These are phyloP conservation scores for Auricularia cornea DNA, from an alignment of 768 basidiomycete species.

Conservation along the genomic window DNA sequence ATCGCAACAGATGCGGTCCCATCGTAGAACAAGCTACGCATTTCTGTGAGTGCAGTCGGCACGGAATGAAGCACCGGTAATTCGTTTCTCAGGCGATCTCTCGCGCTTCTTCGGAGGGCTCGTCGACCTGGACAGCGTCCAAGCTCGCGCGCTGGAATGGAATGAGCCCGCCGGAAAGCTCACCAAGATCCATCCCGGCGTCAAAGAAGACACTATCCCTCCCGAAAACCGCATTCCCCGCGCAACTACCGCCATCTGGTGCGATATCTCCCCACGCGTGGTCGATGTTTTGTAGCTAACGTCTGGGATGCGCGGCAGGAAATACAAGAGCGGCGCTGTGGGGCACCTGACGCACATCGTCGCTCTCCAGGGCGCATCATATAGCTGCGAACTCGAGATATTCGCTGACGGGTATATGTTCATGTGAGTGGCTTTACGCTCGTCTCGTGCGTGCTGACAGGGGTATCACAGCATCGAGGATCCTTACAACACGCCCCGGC, in stretches of 20 bases:
- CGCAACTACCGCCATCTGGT: constrained; percentile 89
- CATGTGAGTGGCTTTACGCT: constrained; percentile 41
- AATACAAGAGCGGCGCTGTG: constrained; percentile 91
- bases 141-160: constrained; percentile 88
- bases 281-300: neutral
- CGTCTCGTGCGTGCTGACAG: neutral
- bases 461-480: constrained; percentile 59
- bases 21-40: constrained; percentile 92
- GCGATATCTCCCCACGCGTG: constrained; percentile 7
- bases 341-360: constrained; percentile 87
- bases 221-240: constrained; percentile 90
- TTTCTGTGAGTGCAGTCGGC: too few species aligned
- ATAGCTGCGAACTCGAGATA: constrained; percentile 91
- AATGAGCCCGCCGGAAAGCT: constrained; percentile 82
- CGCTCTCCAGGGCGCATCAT: constrained; percentile 85
- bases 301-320: constrained; percentile 40
- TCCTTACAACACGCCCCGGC: constrained; percentile 86
- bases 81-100: constrained; percentile 43
- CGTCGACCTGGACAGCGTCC: constrained; percentile 73
- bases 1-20: constrained; percentile 55
- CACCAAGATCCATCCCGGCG: constrained; percentile 50
- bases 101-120: constrained; percentile 97
- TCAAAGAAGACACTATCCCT: constrained; percentile 80
- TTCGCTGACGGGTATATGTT: constrained; percentile 88
- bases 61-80: too few species aligned